A percentile compares a stretch with the other conserved stretches of the same genome.
phyloP scores from a whole-genome alignment of 495 filamentous ascomycete genomes.

The Podospora fimiseda region DNA sequence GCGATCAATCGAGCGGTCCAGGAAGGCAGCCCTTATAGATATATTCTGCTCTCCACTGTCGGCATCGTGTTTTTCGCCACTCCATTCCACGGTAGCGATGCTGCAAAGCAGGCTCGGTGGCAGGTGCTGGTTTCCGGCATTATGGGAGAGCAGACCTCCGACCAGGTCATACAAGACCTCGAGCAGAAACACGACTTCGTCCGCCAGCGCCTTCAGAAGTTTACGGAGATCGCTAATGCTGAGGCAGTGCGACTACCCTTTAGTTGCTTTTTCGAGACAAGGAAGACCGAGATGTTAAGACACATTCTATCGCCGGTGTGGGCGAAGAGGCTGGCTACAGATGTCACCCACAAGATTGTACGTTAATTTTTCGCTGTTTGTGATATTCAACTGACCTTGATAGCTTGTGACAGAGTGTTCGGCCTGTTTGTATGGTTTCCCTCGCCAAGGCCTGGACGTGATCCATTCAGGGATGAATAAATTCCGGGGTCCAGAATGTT shows the following conservation, averaged over 20 bases:
- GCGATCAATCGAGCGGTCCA: conserved; percentile 17
- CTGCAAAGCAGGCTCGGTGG: conserved; percentile 9
- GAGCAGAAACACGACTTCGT: conserved; percentile 3
- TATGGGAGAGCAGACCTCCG: conserved; percentile 5
- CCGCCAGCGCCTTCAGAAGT: conserved; percentile 1
- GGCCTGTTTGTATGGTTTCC: conserved; percentile 14
- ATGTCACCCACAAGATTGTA: conserved; percentile 9
- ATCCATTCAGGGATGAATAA: conserved; percentile 15
- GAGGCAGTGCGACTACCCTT: conserved; percentile 7
- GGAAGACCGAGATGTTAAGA: conserved; percentile 9
- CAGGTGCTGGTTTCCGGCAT: conserved; percentile 7
- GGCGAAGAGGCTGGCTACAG: conserved; percentile 3
- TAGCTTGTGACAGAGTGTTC: conserved; percentile 18
- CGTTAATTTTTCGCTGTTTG: conserved; percentile 3
- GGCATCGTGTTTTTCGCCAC: conserved; percentile 20
- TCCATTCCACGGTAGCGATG: conserved; percentile 15
- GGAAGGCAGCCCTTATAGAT: conserved; percentile 11
- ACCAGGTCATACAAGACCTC: conserved; percentile 4
- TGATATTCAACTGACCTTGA: conserved; percentile 6
- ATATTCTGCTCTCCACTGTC: conserved; percentile 12
- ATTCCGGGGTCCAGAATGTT: conserved; percentile 8
- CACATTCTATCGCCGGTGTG: conserved; percentile 1
- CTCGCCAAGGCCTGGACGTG: conserved; percentile 10
- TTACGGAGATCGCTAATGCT: conserved; percentile 7
- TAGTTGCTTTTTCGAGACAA: conserved; percentile 9